Evolutionary conservation across 2,329 filamentous ascomycete species (phyloP), one percentile per base, ranked within the genome.

Genomic region (Venturia effusa): DNA sequence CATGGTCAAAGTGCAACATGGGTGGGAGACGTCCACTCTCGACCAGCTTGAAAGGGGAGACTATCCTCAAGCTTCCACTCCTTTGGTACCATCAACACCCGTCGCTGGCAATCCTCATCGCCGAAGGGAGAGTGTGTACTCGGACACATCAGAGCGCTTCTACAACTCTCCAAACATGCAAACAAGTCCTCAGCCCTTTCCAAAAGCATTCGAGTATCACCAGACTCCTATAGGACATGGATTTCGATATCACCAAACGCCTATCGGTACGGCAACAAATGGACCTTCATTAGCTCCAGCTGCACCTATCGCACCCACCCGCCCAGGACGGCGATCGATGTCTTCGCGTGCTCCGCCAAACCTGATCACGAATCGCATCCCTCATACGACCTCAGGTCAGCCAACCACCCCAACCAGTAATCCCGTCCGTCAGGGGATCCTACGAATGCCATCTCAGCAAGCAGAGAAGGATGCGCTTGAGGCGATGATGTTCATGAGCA

Each of bases 1-100:
- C 67, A 94, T 96, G 83, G 83, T 95, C 72, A 97, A 96, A 75
- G 89, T 97, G 1, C 62, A 76, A 67, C 87, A 95, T 71, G 91
- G 90, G 65, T 94, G 92, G 88, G 89, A 96, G 75, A 83, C 87
- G 61, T 86, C 88, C 67, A 86, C 85, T 22, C 84, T 94, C 65
- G 86, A 88, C 64, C 89, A 93, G 74, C 84, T 93, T 37, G 90
- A 93, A 30, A 37, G 61, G 22, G 19, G 37, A 22, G 5, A 45
- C 32, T 22, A 40, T 24, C 17, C 57, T 30, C 43, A 43, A 27
- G n/a, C 62, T 19, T 37, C 62, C 5, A 43, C 37, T 15, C 32
- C 59, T 4, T 41, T 55, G 2, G 30, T 37, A 17, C 62, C 62
- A 8, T 41, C 62, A 10, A 60, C 62, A 11, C 61, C 61, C 3